A percentile compares a stretch with the other conserved stretches of the same genome.
These are phyloP conservation scores for Camillea tinctor DNA, from an alignment of 2,329 filamentous ascomycete genomes.

Conservation along the genomic window DNA sequence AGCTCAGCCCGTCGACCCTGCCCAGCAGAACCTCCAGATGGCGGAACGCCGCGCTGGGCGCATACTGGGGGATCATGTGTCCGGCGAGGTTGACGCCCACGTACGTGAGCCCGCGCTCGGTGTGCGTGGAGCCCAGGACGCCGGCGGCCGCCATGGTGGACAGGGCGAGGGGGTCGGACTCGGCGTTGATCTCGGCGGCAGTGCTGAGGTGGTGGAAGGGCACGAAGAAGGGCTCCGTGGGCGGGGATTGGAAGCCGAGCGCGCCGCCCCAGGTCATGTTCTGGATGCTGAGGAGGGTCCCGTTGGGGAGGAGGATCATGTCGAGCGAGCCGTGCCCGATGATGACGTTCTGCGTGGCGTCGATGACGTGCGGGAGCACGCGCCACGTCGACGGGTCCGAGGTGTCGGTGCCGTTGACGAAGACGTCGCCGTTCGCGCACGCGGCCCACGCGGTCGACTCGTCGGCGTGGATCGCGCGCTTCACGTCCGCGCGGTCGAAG, in stretches of 20 bases:
- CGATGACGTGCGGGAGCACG: slow-evolving; percentile 69
- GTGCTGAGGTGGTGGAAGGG: slow-evolving; percentile 54
- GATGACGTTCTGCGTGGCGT: slow-evolving; percentile 69
- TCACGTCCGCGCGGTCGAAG: slow-evolving; percentile 70
- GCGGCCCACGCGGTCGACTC: slow-evolving; percentile 31
- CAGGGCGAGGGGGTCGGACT: slow-evolving; percentile 21
- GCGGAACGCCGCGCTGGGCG: slow-evolving; percentile 65
- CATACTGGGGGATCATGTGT: slow-evolving; percentile 69
- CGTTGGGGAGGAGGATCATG: slow-evolving; percentile 65
- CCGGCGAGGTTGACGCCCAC: slow-evolving; percentile 63
- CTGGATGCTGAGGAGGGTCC: slow-evolving; percentile 70
- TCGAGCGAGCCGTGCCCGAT: slow-evolving; percentile 72
- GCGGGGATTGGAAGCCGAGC: slow-evolving; percentile 65
- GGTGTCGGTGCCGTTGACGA: slow-evolving; percentile 44
- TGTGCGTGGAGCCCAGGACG: slow-evolving; percentile 66
- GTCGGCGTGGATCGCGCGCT: slow-evolving; percentile 66
- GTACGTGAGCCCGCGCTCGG: slow-evolving; percentile 74
- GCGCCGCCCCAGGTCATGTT: slow-evolving; percentile 78
- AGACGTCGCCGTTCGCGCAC: slow-evolving; percentile 32
- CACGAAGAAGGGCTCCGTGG: slow-evolving; percentile 64
- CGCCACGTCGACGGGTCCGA: slow-evolving; percentile 54
- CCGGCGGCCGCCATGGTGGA: slow-evolving; percentile 59
- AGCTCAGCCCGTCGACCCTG: slow-evolving; percentile 48
- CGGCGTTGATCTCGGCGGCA: slow-evolving; percentile 21
- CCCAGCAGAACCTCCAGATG: slow-evolving; percentile 76